Conservation (phyloP, 495 filamentous ascomycete genomes). For the Durotheca rogersii region DNA sequence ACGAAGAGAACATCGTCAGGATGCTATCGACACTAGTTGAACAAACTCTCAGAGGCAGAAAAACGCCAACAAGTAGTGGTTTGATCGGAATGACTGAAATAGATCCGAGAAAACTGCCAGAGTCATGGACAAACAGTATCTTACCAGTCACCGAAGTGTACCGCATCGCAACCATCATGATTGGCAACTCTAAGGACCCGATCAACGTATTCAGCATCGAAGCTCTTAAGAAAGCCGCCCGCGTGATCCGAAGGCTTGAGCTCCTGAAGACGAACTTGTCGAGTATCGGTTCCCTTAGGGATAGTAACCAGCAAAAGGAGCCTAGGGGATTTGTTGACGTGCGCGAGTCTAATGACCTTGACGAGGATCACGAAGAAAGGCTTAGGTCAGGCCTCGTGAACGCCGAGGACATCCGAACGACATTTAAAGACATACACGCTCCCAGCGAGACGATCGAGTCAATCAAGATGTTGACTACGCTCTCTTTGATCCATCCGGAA, state of each 20-base stretch:
- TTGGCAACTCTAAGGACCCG: conserved; percentile 46
- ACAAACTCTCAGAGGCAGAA: conserved; percentile 5
- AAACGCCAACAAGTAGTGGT: conserved; percentile 1
- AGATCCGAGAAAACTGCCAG: conserved; percentile 8
- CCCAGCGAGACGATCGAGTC: conserved; percentile 81
- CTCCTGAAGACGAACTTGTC: conserved; percentile 1
- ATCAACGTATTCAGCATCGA: conserved; percentile 23
- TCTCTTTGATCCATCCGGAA: conserved; percentile 86
- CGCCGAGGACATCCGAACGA: conserved; percentile 76
- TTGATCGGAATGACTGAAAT: conserved; percentile 11
- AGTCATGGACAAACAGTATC: conserved; percentile 13
- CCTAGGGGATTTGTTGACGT: not conserved
- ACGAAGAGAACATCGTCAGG: conserved; percentile 42
- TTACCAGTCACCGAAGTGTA: conserved; percentile 47
- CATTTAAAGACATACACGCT: conserved; percentile 81
- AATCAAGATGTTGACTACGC: conserved; percentile 81
- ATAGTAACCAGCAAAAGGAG: conserved; percentile 14
- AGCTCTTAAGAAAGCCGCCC: conserved; percentile 16
- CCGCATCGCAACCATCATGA: conserved; percentile 59
- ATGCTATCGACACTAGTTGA: conserved; percentile 38
- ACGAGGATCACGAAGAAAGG: conserved; percentile 69
- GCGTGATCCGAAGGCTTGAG: conserved; percentile 14
- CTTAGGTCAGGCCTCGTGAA: conserved; percentile 80
- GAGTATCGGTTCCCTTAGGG: not conserved
- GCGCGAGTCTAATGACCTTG: conserved; percentile 9